Conservation (phyloP, 2,329 filamentous ascomycete genomes). For the Colletotrichum filicis region DNA sequence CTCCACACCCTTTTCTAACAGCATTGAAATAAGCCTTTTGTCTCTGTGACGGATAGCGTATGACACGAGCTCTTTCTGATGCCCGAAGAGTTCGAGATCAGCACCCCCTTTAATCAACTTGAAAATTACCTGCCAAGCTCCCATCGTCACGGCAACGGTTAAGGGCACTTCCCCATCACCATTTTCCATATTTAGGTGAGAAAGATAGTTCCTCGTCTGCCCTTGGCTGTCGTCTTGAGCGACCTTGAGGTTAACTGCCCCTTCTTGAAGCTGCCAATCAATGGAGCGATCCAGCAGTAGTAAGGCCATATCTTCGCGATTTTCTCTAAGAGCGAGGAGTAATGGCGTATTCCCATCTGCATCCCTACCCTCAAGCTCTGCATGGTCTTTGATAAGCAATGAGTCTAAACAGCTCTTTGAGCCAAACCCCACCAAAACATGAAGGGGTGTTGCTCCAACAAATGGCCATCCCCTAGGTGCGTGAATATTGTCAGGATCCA, state of each 20-base stretch:
- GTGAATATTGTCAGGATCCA: too few relatives aligned
- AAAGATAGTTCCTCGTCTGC: too few relatives aligned
- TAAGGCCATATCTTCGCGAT: too few relatives aligned
- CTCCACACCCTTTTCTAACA: too few relatives aligned
- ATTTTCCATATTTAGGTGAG: accelerated
- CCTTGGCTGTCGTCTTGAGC: accelerated
- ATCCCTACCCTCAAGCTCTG: accelerated
- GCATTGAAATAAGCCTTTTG: accelerated
- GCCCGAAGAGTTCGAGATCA: accelerated
- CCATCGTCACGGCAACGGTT: accelerated
- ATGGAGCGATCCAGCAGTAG: too few relatives aligned
- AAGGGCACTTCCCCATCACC: accelerated
- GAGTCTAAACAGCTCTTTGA: accelerated
- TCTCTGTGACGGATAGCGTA: too few relatives aligned
- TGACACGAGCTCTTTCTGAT: accelerated
- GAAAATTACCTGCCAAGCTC: accelerated
- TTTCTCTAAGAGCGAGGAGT: accelerated
- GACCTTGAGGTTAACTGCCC: too few relatives aligned
- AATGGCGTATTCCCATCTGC: too few relatives aligned
- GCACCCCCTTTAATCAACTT: accelerated
- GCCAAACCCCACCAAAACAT: too few relatives aligned
- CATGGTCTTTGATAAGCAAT: accelerated
- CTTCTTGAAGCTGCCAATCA: accelerated
- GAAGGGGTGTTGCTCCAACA: too few relatives aligned
- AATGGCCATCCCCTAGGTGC: too few relatives aligned